Percentiles rank a stretch among this genome's conserved stretches.
phyloP scores from a whole-genome alignment of 2,329 filamentous ascomycete species.

The Aspergillus pseudoterreus region DNA sequence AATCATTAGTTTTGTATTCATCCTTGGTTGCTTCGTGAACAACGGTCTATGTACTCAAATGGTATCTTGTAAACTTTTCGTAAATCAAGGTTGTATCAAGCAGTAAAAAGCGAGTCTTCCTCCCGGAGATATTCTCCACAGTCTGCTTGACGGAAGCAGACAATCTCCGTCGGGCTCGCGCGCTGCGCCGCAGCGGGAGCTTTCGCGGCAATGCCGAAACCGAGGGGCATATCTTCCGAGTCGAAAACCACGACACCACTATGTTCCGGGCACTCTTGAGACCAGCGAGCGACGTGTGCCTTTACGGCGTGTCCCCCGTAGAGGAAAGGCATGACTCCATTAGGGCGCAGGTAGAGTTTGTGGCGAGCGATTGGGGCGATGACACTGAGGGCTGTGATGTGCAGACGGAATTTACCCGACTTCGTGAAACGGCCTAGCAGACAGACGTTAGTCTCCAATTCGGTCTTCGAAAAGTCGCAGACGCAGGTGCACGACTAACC shows the following conservation, averaged over 20 bases:
- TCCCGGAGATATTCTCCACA: constrained; percentile 93
- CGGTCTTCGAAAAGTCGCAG: no score
- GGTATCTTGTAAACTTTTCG: neutral
- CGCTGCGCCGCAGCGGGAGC: constrained; percentile 59
- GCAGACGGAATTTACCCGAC: constrained; percentile 89
- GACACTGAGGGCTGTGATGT: constrained; percentile 87
- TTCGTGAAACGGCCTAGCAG: constrained; percentile 65
- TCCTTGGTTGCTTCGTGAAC: no score
- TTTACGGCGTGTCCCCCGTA: constrained; percentile 90
- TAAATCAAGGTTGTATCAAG: constrained; percentile 26
- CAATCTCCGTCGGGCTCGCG: constrained; percentile 87
- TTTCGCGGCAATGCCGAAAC: constrained; percentile 79
- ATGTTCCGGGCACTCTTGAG: constrained; percentile 89
- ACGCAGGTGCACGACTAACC: constrained; percentile 35
- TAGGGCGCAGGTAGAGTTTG: constrained; percentile 95
- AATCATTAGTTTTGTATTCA: no score
- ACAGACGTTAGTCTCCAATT: no score
- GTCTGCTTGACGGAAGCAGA: constrained; percentile 88
- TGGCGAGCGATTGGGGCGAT: constrained; percentile 88
- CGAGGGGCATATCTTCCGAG: constrained; percentile 86
- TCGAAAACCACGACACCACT: constrained; percentile 84
- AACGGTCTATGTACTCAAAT: no score
- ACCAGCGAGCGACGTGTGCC: constrained; percentile 77
- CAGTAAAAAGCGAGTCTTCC: constrained; percentile 62
- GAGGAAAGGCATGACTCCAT: constrained; percentile 95